A percentile compares a stretch with the other conserved stretches of the same genome.
Evolutionary conservation across 805 yeast species (phyloP).

Genomic region (Wickerhamiella musiphila): DNA sequence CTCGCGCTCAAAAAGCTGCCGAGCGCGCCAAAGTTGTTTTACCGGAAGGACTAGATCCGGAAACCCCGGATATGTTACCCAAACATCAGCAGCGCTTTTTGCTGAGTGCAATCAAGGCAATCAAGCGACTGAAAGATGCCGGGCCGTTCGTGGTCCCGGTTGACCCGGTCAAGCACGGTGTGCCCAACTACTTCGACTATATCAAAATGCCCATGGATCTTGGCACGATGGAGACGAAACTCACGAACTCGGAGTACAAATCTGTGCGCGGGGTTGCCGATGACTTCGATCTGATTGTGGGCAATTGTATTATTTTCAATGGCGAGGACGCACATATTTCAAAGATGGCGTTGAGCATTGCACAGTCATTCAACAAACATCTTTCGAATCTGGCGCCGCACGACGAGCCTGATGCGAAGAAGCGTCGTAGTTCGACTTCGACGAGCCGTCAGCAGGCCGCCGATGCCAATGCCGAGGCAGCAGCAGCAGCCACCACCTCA

Average conservation of each 20-base stretch:
- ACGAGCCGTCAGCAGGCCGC: constrained; percentile 7
- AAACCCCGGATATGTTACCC: constrained; percentile 17
- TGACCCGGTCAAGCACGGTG: constrained; percentile 70
- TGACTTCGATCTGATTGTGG: constrained; percentile 73
- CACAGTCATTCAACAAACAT: constrained; percentile 85
- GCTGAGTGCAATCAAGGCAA: constrained; percentile 60
- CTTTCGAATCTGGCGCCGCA: constrained; percentile 76
- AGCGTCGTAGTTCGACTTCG: constrained; percentile 7
- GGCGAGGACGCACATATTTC: constrained; percentile 73
- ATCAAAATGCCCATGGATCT: constrained; percentile 86
- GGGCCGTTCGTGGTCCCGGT: constrained; percentile 81
- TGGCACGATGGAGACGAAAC: constrained; percentile 72
- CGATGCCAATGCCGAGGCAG: constrained; percentile 15
- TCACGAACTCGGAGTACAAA: constrained; percentile 52
- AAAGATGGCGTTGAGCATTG: constrained; percentile 79
- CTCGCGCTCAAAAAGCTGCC: constrained; percentile 14
- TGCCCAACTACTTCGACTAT: constrained; percentile 77
- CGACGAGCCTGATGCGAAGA: constrained; percentile 18
- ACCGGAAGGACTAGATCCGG: constrained; percentile 17
- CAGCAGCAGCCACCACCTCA: constrained; percentile 15
- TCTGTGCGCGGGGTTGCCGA: constrained; percentile 48
- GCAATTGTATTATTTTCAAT: constrained; percentile 68
- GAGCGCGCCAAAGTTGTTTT: constrained; percentile 8
- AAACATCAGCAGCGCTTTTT: constrained; percentile 73
- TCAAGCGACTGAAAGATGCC: constrained; percentile 83